phyloP scores from a whole-genome alignment of 108 stramenopile genomes.

The Mayamaea pseudoterrestris region DNA sequence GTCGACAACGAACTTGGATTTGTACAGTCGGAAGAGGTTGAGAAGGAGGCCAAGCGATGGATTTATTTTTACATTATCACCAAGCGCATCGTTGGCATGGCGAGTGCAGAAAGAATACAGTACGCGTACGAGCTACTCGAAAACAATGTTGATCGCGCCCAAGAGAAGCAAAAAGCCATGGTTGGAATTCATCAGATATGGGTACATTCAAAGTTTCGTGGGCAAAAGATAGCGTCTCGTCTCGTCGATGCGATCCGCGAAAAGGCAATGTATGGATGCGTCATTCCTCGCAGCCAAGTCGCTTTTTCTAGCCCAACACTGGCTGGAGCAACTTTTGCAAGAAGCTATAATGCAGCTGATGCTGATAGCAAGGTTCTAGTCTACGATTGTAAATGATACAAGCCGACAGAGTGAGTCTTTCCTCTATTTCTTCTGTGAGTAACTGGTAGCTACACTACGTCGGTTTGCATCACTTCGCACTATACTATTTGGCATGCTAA shows the following conservation, averaged over 20 bases:
- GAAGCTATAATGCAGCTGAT: slow-evolving; percentile 16
- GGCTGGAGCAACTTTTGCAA: slow-evolving; percentile 55
- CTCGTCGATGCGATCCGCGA: slow-evolving; percentile 35
- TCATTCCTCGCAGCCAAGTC: slow-evolving; percentile 24
- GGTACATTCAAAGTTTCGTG: slow-evolving; percentile 43
- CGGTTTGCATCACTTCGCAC: too few relatives aligned
- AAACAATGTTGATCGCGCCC: slow-evolving; percentile 1
- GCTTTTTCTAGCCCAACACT: slow-evolving; percentile 80
- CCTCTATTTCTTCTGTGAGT: too few relatives aligned
- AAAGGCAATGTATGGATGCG: slow-evolving; percentile 52
- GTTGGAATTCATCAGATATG: slow-evolving; percentile 69
- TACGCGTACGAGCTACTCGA: slow-evolving; percentile 33
- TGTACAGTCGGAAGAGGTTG: slow-evolving; percentile 5
- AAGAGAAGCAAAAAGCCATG: slow-evolving; percentile 29
- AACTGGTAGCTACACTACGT: too few relatives aligned
- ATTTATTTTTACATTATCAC: slow-evolving; percentile 50
- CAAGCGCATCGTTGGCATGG: slow-evolving; percentile 49
- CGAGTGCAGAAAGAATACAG: slow-evolving; percentile 31
- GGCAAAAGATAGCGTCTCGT: slow-evolving; percentile 9
- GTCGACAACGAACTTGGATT: slow-evolving; percentile 55
- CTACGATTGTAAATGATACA: slow-evolving; percentile 7
- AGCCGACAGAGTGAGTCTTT: background rate
- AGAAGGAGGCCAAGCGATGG: background rate
- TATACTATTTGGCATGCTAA: too few relatives aligned
- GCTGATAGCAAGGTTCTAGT: slow-evolving; percentile 5